Evolutionary conservation across 768 basidiomycete genomes (phyloP), one percentile per base, ranked within the genome.

Genomic region (Gyrodon lividus): DNA sequence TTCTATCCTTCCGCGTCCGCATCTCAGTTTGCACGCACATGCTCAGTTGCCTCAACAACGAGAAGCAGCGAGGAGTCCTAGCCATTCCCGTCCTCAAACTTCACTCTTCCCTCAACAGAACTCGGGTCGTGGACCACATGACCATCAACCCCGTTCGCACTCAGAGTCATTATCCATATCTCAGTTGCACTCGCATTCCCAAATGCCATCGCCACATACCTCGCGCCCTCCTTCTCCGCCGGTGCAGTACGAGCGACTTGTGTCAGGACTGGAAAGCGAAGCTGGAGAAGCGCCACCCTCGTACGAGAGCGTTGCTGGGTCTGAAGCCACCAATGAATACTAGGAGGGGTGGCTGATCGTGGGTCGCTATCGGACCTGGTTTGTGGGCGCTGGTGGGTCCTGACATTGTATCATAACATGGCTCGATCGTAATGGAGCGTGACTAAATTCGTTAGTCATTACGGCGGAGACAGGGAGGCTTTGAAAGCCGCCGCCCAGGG

Each of bases 261-360:
- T 97, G 43, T 82, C 89, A 1, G 95, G 95, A n/a, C 83, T 87
- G 65, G 90, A 89, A 65, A 87, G 80, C 31, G 86, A 89, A 60
- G 74, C 74, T 7, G 94, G 95, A 3, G 94, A 97, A 63, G 81
- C 81, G 5, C 95, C 95, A 3, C 95, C 95, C 4, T 60, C 67
- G n/a, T 69, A 69, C 39, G 67, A 69, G 43, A 70, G 64, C 28
- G 48, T 67, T 19, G 19, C 54, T 30, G 41, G 45, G 16, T 23
- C 12, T 1, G 45, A n/a, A 20, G 8, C 28, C 28, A 9, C 28
- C 7, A 28, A 28, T 28, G 28, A 10, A 10, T 28, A 28, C 8
- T 28, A 28, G 28, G 10, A 31, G 31, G 31, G 31, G 13, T 31
- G 31, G n/a, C n/a, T n/a, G n/a, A n/a, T n/a, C n/a, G n/a, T n/a